Evolutionary conservation across 2,329 filamentous ascomycete genomes (phyloP).

Genomic region (Colletotrichum magnum): DNA sequence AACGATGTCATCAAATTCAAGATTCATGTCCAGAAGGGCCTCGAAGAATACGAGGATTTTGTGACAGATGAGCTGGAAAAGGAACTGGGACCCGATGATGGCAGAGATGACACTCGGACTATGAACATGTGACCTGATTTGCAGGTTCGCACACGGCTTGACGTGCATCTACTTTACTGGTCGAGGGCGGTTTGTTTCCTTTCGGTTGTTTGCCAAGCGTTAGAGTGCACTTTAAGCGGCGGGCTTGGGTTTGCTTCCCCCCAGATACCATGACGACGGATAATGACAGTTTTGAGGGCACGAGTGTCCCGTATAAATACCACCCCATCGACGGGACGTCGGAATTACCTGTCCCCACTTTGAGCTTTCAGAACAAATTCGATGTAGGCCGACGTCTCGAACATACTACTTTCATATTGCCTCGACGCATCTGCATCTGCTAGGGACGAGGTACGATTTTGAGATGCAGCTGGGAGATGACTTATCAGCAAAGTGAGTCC

Average conservation of each 20-base stretch:
- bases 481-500: too few species aligned
- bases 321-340: neutral
- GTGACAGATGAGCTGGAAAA: constrained; percentile 94
- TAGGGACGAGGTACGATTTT: too few species aligned
- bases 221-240: constrained; percentile 14
- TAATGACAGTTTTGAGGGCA: constrained; percentile 24
- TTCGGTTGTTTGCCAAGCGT: constrained; percentile 25
- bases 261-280: constrained; percentile 39
- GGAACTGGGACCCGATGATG: constrained; percentile 78
- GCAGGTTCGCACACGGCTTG: constrained; percentile 30
- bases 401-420: too few species aligned
- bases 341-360: neutral
- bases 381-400: too few species aligned
- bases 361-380: neutral
- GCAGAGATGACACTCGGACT: constrained; percentile 66
- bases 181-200: constrained; percentile 11
- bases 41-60: constrained; percentile 95
- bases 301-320: constrained; percentile 13
- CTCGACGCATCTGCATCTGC: too few species aligned
- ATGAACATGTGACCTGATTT: constrained; percentile 58
- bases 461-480: too few species aligned
- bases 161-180: constrained; percentile 24
- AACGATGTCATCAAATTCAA: constrained; percentile 99
- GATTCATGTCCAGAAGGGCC: constrained; percentile 91
- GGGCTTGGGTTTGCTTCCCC: constrained; percentile 18